Conservation (phyloP, 2,329 filamentous ascomycete species). For the Ophiocordyceps unilateralis region DNA sequence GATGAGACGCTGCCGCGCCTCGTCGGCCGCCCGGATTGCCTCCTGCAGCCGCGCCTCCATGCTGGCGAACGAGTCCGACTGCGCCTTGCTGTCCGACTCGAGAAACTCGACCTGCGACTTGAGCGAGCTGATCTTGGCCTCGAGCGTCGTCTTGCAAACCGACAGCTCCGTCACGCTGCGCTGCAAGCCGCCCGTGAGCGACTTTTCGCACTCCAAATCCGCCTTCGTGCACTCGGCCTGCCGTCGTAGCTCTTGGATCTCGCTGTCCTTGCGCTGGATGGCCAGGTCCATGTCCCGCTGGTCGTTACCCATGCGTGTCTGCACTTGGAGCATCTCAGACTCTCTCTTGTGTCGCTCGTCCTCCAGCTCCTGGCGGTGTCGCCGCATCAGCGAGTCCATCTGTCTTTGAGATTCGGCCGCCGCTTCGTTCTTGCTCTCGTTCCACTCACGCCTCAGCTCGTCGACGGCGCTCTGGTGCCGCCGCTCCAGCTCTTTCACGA, state of each 20-base stretch:
- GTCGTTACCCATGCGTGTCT: constrained; percentile 31
- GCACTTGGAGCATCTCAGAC: constrained; percentile 49
- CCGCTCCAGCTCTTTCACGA: constrained; percentile 16
- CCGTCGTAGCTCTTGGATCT: constrained; percentile 30
- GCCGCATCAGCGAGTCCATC: constrained; percentile 44
- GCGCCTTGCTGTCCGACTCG: constrained; percentile 76
- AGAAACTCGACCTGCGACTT: constrained; percentile 75
- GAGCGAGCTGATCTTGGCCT: constrained; percentile 58
- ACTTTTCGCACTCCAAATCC: constrained; percentile 45
- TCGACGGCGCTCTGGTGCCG: constrained; percentile 17
- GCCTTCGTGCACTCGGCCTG: constrained; percentile 26
- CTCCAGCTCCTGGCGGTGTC: constrained; percentile 46
- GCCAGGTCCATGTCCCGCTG: constrained; percentile 31
- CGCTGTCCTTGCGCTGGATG: constrained; percentile 34
- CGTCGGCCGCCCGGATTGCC: constrained; percentile 50
- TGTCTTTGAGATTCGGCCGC: constrained; percentile 49
- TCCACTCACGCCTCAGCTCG: constrained; percentile 26
- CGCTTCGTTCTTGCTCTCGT: constrained; percentile 22
- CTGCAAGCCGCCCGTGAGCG: constrained; percentile 35
- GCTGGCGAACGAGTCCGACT: constrained; percentile 68
- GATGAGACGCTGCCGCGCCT: constrained; percentile 64
- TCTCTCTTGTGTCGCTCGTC: constrained; percentile 41
- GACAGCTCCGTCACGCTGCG: constrained; percentile 39
- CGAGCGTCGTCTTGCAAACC: constrained; percentile 46
- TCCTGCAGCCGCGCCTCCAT: constrained; percentile 70